These are phyloP conservation scores for Coemansia sp. DNA, from an alignment of 192 early-diverging fungal species.

Conservation along the genomic window DNA sequence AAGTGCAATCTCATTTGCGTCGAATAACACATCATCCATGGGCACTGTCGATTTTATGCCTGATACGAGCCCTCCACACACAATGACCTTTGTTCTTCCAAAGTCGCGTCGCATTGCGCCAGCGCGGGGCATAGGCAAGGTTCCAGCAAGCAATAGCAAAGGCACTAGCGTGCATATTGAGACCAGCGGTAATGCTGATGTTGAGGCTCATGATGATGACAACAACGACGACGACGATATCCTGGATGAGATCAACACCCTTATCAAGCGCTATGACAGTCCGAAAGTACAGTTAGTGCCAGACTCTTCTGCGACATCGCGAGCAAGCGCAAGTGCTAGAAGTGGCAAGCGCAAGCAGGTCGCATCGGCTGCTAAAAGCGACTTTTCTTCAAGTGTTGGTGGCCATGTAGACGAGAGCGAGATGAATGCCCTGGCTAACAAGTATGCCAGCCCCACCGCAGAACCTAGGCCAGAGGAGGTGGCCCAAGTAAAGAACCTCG, in stretches of 20 bases:
- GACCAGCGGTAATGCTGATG: too few relatives aligned
- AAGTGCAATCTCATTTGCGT: conserved; percentile 27
- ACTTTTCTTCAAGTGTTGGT: conserved; percentile 13
- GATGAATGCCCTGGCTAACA: conserved; percentile 36
- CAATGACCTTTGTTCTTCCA: conserved; percentile 41
- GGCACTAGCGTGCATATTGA: not conserved
- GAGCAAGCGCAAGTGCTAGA: not conserved
- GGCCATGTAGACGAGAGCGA: conserved; percentile 9
- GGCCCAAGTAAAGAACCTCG: conserved; percentile 21
- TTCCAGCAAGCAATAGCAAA: not conserved
- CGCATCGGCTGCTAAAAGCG: conserved; percentile 9
- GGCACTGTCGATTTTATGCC: conserved; percentile 48
- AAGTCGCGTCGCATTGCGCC: conserved; percentile 33
- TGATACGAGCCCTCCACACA: conserved; percentile 46
- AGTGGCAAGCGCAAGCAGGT: not conserved
- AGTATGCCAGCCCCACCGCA: conserved; percentile 37
- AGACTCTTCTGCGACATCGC: not conserved
- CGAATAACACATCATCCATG: conserved; percentile 44
- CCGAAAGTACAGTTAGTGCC: conserved; percentile 7
- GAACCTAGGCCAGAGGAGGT: not conserved
- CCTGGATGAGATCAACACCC: conserved; percentile 40
- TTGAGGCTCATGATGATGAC: too few relatives aligned
- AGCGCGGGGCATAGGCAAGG: conserved; percentile 7
- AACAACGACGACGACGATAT: conserved; percentile 39
- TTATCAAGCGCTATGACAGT: conserved; percentile 42